A percentile compares a stretch with the other conserved stretches of the same genome.
phyloP scores from a whole-genome alignment of 2,329 filamentous ascomycete species.

The Penicillium occitanis region DNA sequence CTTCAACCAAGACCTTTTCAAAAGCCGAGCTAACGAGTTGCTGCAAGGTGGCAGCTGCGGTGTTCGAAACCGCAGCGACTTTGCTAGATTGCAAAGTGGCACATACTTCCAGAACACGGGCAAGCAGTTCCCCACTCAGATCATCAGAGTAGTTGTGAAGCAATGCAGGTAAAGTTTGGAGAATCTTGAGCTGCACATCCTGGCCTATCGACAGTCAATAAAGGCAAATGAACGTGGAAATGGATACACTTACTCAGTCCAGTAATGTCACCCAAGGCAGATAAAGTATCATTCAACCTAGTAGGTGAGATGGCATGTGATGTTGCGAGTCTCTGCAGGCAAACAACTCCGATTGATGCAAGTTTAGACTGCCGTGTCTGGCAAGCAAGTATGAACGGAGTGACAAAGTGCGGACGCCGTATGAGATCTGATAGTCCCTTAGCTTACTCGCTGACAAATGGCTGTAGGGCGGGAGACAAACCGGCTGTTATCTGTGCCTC shows the following conservation, averaged over 20 bases:
- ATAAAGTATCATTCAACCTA: constrained; percentile 80
- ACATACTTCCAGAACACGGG: constrained; percentile 83
- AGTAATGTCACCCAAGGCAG: constrained; percentile 82
- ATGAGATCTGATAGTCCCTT: constrained; percentile 66
- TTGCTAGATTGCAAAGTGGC: constrained; percentile 89
- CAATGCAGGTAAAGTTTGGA: constrained; percentile 85
- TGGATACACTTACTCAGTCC: constrained; percentile 57
- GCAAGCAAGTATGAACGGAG: constrained; percentile 92
- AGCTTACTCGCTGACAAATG: constrained; percentile 17
- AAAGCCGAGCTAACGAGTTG: constrained; percentile 91
- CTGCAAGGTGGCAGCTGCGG: constrained; percentile 92
- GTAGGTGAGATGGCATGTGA: constrained; percentile 74
- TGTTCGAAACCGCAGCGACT: constrained; percentile 90
- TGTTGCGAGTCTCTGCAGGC: constrained; percentile 84
- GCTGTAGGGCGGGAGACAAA: constrained; percentile 37
- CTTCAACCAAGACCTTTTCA: constrained; percentile 82
- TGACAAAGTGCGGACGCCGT: constrained; percentile 78
- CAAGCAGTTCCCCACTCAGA: constrained; percentile 75
- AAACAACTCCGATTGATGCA: constrained; percentile 80
- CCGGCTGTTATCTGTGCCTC: constrained; percentile 74
- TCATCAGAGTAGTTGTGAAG: constrained; percentile 86
- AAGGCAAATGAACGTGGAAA: constrained; percentile 33
- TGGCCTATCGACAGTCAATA: constrained; percentile 53
- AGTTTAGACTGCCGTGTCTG: constrained; percentile 87
- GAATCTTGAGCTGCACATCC: constrained; percentile 92